phyloP scores from a whole-genome alignment of 352 stramenopile genomes.

The Globisporangium echinulatum region DNA sequence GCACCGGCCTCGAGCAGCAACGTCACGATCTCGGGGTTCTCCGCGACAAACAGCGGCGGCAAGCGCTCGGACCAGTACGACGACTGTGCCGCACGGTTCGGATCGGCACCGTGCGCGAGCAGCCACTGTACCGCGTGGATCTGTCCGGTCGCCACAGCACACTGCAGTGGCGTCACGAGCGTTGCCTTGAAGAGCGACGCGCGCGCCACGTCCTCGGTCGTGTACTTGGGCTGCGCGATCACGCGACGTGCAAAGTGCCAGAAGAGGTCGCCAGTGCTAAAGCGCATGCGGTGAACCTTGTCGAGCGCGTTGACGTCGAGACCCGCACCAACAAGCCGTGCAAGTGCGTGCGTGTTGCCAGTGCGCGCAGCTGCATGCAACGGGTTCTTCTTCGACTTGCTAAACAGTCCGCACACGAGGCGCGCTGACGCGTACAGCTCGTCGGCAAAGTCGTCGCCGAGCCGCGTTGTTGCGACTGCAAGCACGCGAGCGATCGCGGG shows the following conservation, averaged over 20 bases:
- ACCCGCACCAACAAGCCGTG: slow-evolving; percentile 39
- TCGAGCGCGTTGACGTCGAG: slow-evolving; percentile 64
- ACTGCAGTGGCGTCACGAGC: slow-evolving; percentile 62
- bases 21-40: slow-evolving; percentile 58
- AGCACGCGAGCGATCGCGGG: slow-evolving; percentile 47
- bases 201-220: slow-evolving; percentile 33
- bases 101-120: slow-evolving; percentile 40
- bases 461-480: slow-evolving; percentile 17
- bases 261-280: slow-evolving; percentile 75
- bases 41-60: slow-evolving; percentile 60
- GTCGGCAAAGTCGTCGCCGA: slow-evolving; percentile 53
- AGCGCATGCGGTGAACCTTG: slow-evolving; percentile 66
- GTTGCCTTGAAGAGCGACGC: slow-evolving; percentile 65
- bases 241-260: slow-evolving; percentile 69
- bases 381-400: slow-evolving; percentile 74
- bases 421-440: slow-evolving; percentile 54
- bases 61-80: slow-evolving; percentile 61
- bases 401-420: slow-evolving; percentile 50
- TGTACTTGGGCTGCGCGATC: slow-evolving; percentile 35
- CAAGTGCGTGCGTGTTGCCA: slow-evolving; percentile 57
- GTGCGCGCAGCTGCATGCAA: slow-evolving; percentile 66
- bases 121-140: slow-evolving; percentile 52
- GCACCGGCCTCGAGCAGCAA: slow-evolving; percentile 53
- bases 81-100: slow-evolving; percentile 55
- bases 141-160: slow-evolving; percentile 56